Percentiles rank a stretch among this genome's conserved stretches.
Evolutionary conservation across 2,329 filamentous ascomycete genomes (phyloP).

Genomic region (Aquanectria penicillioides): DNA sequence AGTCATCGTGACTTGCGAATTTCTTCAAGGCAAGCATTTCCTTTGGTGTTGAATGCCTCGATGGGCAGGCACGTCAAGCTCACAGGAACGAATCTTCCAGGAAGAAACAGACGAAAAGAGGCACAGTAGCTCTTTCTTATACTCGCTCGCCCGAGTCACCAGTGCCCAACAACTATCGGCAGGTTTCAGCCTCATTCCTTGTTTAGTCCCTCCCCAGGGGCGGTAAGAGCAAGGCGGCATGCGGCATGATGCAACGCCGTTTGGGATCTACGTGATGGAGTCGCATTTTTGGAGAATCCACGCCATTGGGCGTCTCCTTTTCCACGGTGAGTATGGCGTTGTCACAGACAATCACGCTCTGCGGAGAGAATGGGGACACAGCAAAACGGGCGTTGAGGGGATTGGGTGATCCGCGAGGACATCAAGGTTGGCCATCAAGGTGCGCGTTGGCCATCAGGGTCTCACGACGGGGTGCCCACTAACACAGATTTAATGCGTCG

Average conservation of each 20-base stretch:
- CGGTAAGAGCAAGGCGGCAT: background rate
- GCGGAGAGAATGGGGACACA: slow-evolving; percentile 10
- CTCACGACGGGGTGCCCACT: slow-evolving; percentile 19
- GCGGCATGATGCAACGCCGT: slow-evolving; percentile 9
- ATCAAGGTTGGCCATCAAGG: slow-evolving; percentile 44
- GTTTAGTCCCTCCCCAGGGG: background rate
- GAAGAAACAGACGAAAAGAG: background rate
- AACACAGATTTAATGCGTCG: background rate
- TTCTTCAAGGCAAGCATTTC: background rate
- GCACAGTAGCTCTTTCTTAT: slow-evolving; percentile 21
- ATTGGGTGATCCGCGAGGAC: slow-evolving; percentile 23
- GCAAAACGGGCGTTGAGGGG: slow-evolving; percentile 18
- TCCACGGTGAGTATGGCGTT: background rate
- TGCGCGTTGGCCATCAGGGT: slow-evolving; percentile 39
- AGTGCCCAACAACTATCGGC: slow-evolving; percentile 3
- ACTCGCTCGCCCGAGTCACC: background rate
- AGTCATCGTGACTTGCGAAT: background rate
- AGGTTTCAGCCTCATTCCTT: slow-evolving; percentile 17
- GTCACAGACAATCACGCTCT: background rate
- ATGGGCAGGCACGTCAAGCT: background rate
- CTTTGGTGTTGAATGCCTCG: background rate
- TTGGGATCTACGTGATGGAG: slow-evolving; percentile 10
- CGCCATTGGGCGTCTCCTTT: slow-evolving; percentile 9
- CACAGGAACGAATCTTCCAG: background rate
- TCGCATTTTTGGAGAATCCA: background rate